These are phyloP conservation scores for Exophiala viscosa DNA, from an alignment of 2,329 filamentous ascomycete species.

Conservation along the genomic window DNA sequence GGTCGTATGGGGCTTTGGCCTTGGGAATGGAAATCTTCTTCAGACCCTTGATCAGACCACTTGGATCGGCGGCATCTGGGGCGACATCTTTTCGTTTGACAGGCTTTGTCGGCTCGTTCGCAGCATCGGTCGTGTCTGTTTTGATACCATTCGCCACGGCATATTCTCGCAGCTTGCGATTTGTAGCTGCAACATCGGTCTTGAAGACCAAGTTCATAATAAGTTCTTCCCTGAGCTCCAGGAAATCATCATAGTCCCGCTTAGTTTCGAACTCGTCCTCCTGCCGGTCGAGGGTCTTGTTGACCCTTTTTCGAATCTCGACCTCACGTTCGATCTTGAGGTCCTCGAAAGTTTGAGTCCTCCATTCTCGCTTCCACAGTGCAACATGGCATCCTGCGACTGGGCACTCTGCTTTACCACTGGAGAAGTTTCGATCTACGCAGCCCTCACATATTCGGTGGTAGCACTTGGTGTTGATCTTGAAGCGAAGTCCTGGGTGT, in stretches of 20 bases:
- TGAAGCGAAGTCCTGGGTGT: conserved; percentile 88
- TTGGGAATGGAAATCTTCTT: conserved; percentile 61
- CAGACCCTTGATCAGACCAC: conserved; percentile 70
- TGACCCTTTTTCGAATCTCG: conserved; percentile 79
- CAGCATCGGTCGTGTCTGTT: conserved; percentile 63
- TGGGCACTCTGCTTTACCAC: conserved; percentile 87
- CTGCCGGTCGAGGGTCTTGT: conserved; percentile 72
- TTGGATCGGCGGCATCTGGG: conserved; percentile 27
- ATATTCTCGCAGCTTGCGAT: conserved; percentile 62
- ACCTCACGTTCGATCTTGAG: conserved; percentile 86
- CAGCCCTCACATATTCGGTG: conserved; percentile 98
- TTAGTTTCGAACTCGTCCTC: conserved; percentile 89
- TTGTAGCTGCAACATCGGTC: conserved; percentile 62
- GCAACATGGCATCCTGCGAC: conserved; percentile 85
- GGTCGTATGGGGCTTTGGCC: conserved; percentile 76
- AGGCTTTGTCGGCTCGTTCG: conserved; percentile 63
- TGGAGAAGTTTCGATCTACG: conserved; percentile 88
- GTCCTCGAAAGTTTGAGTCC: conserved; percentile 85
- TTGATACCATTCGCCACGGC: conserved; percentile 65
- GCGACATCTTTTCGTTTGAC: conserved; percentile 16
- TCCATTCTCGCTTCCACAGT: conserved; percentile 63
- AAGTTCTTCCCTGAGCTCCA: conserved; percentile 85
- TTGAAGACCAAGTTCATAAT: conserved; percentile 82
- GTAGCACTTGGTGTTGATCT: conserved; percentile 98
- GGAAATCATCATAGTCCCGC: conserved; percentile 84